Evolutionary conservation across 257 asterid species (phyloP).

Genomic region (Lithospermum erythrorhizon): DNA sequence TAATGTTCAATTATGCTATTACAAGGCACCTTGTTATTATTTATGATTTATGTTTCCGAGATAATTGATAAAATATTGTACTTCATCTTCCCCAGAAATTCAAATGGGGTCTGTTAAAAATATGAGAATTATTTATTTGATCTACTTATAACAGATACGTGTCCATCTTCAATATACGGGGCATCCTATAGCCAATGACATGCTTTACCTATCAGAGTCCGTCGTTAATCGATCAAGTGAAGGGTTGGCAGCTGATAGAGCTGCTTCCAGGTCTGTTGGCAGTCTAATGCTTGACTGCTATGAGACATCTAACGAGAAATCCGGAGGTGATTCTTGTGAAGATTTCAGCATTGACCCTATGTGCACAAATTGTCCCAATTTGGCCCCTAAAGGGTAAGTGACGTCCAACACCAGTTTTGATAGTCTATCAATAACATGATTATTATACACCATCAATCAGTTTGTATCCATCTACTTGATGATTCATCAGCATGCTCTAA

Average conservation of each 20-base stretch:
- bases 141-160: constrained; percentile 56
- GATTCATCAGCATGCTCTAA: too few species aligned
- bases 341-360: constrained; percentile 64
- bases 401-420: background rate
- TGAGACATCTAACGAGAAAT: constrained; percentile 21
- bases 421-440: background rate
- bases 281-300: constrained; percentile 15
- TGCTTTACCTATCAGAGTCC: constrained; percentile 50
- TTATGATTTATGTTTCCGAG: too few species aligned
- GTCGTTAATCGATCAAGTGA: constrained; percentile 32
- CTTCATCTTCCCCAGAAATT: too few species aligned
- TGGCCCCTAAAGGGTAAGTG: constrained; percentile 87
- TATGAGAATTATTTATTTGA: constrained; percentile 3
- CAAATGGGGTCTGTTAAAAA: background rate
- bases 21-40: too few species aligned
- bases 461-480: background rate
- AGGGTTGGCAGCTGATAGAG: constrained; percentile 46
- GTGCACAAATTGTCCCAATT: constrained; percentile 89
- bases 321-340: constrained; percentile 25
- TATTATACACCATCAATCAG: too few species aligned
- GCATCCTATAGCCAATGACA: constrained; percentile 91
- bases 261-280: constrained; percentile 32
- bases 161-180: constrained; percentile 81
- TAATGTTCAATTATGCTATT: too few species aligned
- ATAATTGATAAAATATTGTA: too few species aligned